Evolutionary conservation across 257 asterid species (phyloP).

Genomic region (Ophiorrhiza pumila): DNA sequence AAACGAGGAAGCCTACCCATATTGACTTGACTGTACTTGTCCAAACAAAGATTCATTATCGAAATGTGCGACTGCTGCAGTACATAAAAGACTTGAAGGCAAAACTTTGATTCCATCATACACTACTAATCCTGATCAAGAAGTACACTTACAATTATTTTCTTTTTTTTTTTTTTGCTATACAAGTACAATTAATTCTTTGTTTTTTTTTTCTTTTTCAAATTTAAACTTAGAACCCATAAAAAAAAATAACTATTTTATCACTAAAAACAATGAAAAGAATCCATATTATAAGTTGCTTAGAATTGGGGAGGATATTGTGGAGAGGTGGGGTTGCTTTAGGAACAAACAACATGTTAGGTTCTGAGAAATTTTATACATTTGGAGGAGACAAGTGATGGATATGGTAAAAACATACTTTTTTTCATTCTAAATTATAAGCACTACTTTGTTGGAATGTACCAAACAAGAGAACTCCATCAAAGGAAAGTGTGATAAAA

Average conservation of each 20-base stretch:
- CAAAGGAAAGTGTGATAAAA: conserved; percentile 4
- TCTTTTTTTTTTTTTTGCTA: background rate
- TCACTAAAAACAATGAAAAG: background rate
- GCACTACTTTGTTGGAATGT: conserved; percentile 5
- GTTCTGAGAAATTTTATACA: background rate
- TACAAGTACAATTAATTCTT: background rate
- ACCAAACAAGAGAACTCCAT: conserved; percentile 11
- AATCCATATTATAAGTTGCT: background rate
- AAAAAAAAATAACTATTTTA: too few relatives aligned
- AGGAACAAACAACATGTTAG: background rate
- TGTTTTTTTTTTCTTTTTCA: background rate
- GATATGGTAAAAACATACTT: background rate
- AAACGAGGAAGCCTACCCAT: conserved; percentile 25
- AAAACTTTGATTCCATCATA: background rate
- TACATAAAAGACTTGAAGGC: background rate
- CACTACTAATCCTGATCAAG: too few relatives aligned
- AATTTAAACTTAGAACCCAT: too few relatives aligned
- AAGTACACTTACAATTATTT: too few relatives aligned
- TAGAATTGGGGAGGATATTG: background rate
- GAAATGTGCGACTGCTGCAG: conserved; percentile 4
- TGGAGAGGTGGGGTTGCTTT: background rate
- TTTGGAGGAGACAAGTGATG: background rate
- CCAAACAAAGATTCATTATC: conserved; percentile 23
- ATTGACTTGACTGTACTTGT: conserved; percentile 17
- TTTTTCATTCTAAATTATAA: background rate